Conservation (phyloP, 345 rosid genomes). For the Tarenaya hassleriana region DNA sequence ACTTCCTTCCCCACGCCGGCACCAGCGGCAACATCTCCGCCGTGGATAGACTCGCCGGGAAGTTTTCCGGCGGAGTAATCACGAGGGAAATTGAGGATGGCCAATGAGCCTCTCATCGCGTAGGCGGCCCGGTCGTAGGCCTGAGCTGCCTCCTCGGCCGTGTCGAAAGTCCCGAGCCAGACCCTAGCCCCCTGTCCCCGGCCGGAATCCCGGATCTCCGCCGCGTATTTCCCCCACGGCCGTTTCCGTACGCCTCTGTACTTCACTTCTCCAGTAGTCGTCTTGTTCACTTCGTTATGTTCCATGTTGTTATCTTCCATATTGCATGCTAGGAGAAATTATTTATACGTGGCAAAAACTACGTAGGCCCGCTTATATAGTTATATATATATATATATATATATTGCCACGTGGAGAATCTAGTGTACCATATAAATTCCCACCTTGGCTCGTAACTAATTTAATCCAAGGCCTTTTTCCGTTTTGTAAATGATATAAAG, state of each 20-base stretch:
- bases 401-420: no score
- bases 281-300: background rate
- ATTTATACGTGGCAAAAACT: no score
- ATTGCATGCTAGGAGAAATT: no score
- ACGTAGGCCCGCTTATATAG: no score
- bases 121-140: constrained; percentile 62
- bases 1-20: constrained; percentile 44
- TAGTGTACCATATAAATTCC: no score
- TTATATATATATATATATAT: no score
- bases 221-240: constrained; percentile 83
- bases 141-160: constrained; percentile 54
- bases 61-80: constrained; percentile 28
- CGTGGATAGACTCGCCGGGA: constrained; percentile 2
- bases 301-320: constrained; percentile 22
- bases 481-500: no score
- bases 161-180: constrained; percentile 62
- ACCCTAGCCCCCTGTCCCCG: constrained; percentile 58
- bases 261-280: constrained; percentile 29
- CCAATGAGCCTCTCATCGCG: constrained; percentile 44
- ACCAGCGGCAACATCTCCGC: constrained; percentile 18
- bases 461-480: no score
- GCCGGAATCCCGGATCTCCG: constrained; percentile 73
- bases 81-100: constrained; percentile 62
- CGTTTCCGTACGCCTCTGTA: constrained; percentile 66
- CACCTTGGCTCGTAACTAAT: no score